Percentiles rank a stretch among this genome's conserved stretches.
These are phyloP conservation scores for Dioszegia hungarica DNA, from an alignment of 768 basidiomycete species.

Conservation along the genomic window DNA sequence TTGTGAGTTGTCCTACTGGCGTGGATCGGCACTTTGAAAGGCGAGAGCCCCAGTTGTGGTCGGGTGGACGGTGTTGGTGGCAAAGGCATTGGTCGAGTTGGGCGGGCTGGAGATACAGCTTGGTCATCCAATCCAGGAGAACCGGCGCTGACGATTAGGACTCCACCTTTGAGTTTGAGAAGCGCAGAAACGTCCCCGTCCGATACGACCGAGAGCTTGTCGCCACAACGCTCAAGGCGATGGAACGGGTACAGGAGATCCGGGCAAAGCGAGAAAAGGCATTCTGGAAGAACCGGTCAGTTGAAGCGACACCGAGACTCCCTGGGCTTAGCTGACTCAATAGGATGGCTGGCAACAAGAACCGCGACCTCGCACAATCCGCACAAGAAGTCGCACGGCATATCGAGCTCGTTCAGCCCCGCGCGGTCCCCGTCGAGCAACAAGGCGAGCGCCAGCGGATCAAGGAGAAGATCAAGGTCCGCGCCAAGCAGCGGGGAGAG, in stretches of 20 bases:
- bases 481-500: conserved; percentile 32
- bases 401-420: conserved; percentile 49
- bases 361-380: conserved; percentile 56
- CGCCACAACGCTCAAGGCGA: conserved; percentile 88
- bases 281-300: conserved; percentile 80
- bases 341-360: conserved; percentile 79
- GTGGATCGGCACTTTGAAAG: neutral
- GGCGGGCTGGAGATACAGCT: too few species aligned
- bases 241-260: conserved; percentile 92
- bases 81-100: too few species aligned
- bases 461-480: conserved; percentile 71
- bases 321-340: conserved; percentile 2
- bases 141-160: conserved; percentile 57
- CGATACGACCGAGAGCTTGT: conserved; percentile 93
- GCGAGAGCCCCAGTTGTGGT: too few species aligned
- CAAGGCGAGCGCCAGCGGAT: conserved; percentile 51
- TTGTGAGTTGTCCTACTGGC: conserved; percentile 58
- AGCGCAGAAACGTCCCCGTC: conserved; percentile 93
- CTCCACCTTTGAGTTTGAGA: conserved; percentile 98
- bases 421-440: conserved; percentile 36
- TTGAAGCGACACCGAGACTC: conserved; percentile 1
- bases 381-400: conserved; percentile 64
- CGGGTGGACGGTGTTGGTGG: neutral
- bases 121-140: neutral
- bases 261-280: conserved; percentile 81